Evolutionary conservation across 2,329 filamentous ascomycete species (phyloP), one percentile per base, ranked within the genome.

Genomic region (Neonectria hederae): DNA sequence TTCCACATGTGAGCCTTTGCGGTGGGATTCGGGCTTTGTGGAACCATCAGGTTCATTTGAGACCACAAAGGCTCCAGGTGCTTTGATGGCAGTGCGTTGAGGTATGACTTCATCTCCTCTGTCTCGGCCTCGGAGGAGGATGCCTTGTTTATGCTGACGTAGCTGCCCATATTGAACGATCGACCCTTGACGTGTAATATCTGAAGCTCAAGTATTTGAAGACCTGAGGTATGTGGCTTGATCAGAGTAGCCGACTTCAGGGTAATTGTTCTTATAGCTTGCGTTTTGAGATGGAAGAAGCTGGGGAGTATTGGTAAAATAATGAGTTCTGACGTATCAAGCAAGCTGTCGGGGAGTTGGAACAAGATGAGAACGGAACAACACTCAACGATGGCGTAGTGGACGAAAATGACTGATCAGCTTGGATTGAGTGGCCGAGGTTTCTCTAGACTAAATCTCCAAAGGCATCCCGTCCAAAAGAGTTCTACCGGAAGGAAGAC

Each of bases 31-130:
- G 84, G 84, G 0, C 73, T 72, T 0, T 81, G 80, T 2, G 84
- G 82, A 14, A 84, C 84, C 66, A 85, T 78, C 26, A 70, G 72
- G 35, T 73, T 75, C 83, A 86, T 85, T 48, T 83, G 79, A 4
- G 77, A 77, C 84, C 84, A 86, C 5, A 86, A 69, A 0, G 83
- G 84, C 64, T 78, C 77, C 4, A 79, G 51, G 59, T 78, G 65
- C 46, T 76, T 69, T 0, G 73, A 62, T 1, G 76, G 76, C 5
- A 79, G 70, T n/a, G 65, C 60, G 10, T 63, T 62, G 24, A 77
- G 68, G 54, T 74, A 77, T 14, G 72, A 65, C 53, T 72, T 59
- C 76, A 77, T 77, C 54, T 70, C 72, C 4, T 68, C 65, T 1
- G 68, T 65, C 38, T 71, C 60, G 17, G 65, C 62, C 9, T 71